A percentile compares a stretch with the other conserved stretches of the same genome.
These are phyloP conservation scores for Aquilaria sinensis DNA, from an alignment of 345 rosid species.

Conservation along the genomic window DNA sequence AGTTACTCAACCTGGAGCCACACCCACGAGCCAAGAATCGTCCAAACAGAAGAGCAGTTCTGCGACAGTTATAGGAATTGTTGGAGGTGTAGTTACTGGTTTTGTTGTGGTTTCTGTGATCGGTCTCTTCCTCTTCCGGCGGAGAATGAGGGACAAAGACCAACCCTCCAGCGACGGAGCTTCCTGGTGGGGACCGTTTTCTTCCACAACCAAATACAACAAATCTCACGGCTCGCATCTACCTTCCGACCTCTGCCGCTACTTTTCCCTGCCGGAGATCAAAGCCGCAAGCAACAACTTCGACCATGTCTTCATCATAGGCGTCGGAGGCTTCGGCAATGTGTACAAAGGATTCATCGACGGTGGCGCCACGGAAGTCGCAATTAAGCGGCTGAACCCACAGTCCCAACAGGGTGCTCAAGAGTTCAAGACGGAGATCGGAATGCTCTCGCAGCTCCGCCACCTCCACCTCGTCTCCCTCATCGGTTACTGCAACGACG, in stretches of 20 bases:
- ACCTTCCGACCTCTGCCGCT: slow-evolving; percentile 24
- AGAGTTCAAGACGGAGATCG: slow-evolving; percentile 47
- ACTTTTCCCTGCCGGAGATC: slow-evolving; percentile 37
- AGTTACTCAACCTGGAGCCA: neutral
- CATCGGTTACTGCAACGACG: slow-evolving; percentile 44
- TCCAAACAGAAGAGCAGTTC: neutral
- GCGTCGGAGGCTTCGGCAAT: slow-evolving; percentile 46
- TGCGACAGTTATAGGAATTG: neutral
- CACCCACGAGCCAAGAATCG: neutral
- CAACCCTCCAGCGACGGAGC: slow-evolving; percentile 12
- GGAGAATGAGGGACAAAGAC: slow-evolving; percentile 19
- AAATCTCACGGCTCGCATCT: slow-evolving; percentile 21
- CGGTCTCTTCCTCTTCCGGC: slow-evolving; percentile 19
- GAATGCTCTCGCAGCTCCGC: slow-evolving; percentile 48
- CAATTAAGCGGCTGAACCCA: slow-evolving; percentile 43
- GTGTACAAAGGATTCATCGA: slow-evolving; percentile 40
- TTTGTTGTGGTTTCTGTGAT: slow-evolving; percentile 18
- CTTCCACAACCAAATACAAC: slow-evolving; percentile 18
- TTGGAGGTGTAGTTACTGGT: slow-evolving; percentile 19
- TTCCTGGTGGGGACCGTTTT: neutral
- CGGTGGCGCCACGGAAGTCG: slow-evolving; percentile 35
- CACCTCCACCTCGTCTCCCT: slow-evolving; percentile 46
- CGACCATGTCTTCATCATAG: slow-evolving; percentile 31
- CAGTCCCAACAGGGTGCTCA: slow-evolving; percentile 48
- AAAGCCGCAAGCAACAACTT: slow-evolving; percentile 42